A percentile compares a stretch with the other conserved stretches of the same genome.
Conservation (phyloP, 306 rosid genomes). For the Acacia melanoxylon region DNA sequence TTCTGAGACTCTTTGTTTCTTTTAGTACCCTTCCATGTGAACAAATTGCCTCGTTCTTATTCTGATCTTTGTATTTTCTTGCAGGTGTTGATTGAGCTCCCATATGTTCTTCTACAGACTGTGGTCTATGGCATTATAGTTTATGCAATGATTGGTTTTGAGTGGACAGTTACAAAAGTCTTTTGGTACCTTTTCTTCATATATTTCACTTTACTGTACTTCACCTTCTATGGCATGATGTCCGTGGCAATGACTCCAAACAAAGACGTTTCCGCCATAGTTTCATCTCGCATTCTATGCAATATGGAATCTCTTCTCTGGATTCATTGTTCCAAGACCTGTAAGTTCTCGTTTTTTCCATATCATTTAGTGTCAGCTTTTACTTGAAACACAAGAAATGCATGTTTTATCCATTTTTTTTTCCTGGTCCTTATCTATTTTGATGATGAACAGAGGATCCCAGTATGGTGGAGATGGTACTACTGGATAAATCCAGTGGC, state of each 20-base stretch:
- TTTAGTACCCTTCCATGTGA: neutral
- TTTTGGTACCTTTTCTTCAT: conserved; percentile 57
- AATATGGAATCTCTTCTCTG: conserved; percentile 68
- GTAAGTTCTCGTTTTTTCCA: conserved; percentile 37
- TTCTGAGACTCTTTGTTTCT: neutral
- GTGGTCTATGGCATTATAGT: conserved; percentile 48
- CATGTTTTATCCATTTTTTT: neutral
- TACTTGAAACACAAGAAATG: neutral
- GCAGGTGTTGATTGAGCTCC: conserved; percentile 65
- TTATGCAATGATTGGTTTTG: conserved; percentile 60
- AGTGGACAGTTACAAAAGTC: conserved; percentile 48
- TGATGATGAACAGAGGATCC: conserved; percentile 47
- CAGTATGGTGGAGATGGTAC: conserved; percentile 71
- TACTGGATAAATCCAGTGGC: conserved; percentile 54
- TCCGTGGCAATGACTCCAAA: conserved; percentile 55
- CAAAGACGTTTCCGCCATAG: conserved; percentile 48
- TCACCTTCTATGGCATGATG: conserved; percentile 73
- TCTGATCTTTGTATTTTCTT: conserved; percentile 20
- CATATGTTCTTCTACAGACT: conserved; percentile 51
- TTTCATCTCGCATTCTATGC: conserved; percentile 46
- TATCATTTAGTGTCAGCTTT: neutral
- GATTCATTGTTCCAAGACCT: conserved; percentile 57
- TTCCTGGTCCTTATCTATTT: neutral
- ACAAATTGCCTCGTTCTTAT: neutral
- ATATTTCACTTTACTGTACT: conserved; percentile 55